phyloP scores from a whole-genome alignment of 768 basidiomycete genomes.

The Xerocomellus intermedius region DNA sequence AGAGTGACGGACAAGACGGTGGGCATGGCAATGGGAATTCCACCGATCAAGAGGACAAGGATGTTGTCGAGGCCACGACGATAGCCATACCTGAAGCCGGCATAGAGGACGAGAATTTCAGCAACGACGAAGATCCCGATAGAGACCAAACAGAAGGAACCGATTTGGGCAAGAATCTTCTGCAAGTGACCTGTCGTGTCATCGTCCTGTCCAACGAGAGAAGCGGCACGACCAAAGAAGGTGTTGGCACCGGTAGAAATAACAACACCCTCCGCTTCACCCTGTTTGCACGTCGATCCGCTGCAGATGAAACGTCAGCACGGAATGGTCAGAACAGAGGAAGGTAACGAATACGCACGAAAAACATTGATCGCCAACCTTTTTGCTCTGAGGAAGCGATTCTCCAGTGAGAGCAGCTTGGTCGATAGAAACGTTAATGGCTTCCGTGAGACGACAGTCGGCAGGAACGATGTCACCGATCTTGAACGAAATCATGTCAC shows the following conservation, averaged over 20 bases:
- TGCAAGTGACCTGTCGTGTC: conserved; percentile 98
- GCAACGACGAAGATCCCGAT: conserved; percentile 95
- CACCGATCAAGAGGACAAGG: conserved; percentile 97
- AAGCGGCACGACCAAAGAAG: conserved; percentile 98
- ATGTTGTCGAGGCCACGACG: conserved; percentile 96
- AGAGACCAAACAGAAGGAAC: conserved; percentile 93
- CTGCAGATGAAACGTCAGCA: conserved; percentile 35
- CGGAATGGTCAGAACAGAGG: neutral
- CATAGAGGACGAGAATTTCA: conserved; percentile 92
- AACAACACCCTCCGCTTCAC: conserved; percentile 97
- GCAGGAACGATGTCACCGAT: conserved; percentile 99
- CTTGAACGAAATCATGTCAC: conserved; percentile 97
- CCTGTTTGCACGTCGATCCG: conserved; percentile 98
- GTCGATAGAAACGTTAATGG: conserved; percentile 97
- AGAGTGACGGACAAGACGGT: conserved; percentile 97
- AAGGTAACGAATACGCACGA: conserved; percentile 60
- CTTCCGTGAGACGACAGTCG: conserved; percentile 94
- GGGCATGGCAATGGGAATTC: conserved; percentile 99
- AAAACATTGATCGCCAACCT: conserved; percentile 94
- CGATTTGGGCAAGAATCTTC: conserved; percentile 97
- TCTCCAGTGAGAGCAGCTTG: conserved; percentile 98
- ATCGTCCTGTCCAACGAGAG: conserved; percentile 95
- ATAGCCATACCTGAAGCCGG: conserved; percentile 87
- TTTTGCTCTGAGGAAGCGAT: conserved; percentile 91
- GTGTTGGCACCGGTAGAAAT: conserved; percentile 98